Base-by-base conservation (phyloP, 2,329 filamentous ascomycete species). In the Septoria petroselini region DNA sequence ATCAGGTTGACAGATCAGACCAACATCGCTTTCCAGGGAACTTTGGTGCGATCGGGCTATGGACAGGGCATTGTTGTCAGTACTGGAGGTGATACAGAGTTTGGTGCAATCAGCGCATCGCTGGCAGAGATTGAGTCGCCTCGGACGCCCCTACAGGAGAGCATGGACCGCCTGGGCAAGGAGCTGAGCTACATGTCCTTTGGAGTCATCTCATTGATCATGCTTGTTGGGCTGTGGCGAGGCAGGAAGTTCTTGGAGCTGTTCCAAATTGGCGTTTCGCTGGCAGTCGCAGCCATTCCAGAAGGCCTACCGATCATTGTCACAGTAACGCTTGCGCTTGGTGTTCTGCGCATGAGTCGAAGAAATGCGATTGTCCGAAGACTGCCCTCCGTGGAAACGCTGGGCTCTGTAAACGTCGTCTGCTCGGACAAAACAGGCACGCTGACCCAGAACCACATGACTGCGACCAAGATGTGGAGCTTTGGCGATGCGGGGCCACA, bases 341-440 rank as follows among this genome's bases (percentile, higher is more conserved):
- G 93, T 11, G 94, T 98, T 7, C 82, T 98, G 64, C 84, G 93
- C 50, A 98, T 98, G 93, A 94, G 93, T 53, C 89, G 84, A 65
- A 83, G 91, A 62, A 88, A 95, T 67, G 93, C 93, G 7, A 98
- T 98, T 67, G 91, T 98, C 53, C 86, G 93, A 59, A 85, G 88
- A 65, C 85, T 98, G 71, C 94, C 94, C 17, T 97, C 93, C 69
- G 94, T 98, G 7, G 93, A 98, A 69, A 98, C 93, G 0, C 74
- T 98, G 4, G 94, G 94, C 7, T 96, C 91, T n/a, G 93, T 98
- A 52, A 98, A 97, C 63, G 91, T 98, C n/a, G 89, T 98, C 5
- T 98, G 94, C 73, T 96, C 90, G 60, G 93, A 98, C 75, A 98
- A 98, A 73, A 98, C 93, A 35, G 89, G 91, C 25, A 98, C 93